Evolutionary conservation across 2,329 filamentous ascomycete species (phyloP), one percentile per base, ranked within the genome.

Genomic region (Aspergillus sclerotialis): DNA sequence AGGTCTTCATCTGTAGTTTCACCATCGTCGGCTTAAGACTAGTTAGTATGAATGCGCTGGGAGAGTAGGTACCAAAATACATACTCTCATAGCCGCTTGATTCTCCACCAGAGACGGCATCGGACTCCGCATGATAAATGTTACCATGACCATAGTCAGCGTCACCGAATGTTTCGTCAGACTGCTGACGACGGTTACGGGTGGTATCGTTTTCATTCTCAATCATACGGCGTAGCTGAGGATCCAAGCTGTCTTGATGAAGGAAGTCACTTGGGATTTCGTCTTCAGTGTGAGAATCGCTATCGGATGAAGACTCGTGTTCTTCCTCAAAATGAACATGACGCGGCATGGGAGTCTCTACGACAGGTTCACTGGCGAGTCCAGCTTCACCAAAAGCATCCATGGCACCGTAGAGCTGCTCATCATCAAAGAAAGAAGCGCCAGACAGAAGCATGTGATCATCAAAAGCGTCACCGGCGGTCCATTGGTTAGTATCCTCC

Each of bases 181-280:
- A 59, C 30, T 57, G 54, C 12, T 53, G 55, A 24, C 53, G 56
- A 16, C 51, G 48, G 27, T 39, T 45, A 27, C 44, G 44, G 17
- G 45, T 38, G 5, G 43, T 42, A n/a, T 61, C 53, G 28, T 66
- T 64, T 43, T 85, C 78, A 43, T 75, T 72, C 53, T 88, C 82
- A 44, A 89, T 82, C 62, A 85, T 79, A 27, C 76, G 75, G 43
- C 82, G 81, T 51, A 90, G 78, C 33, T 73, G 72, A 5, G 82
- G 80, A 48, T 87, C 83, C 4, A 90, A 69, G 11, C 76, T 72
- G 52, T 78, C 82, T 59, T 88, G 82, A 32, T 83, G 78, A 37
- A 89, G 70, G 57, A 90, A 90, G 39, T 90, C 79, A 53, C 88
- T 79, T 1, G 84, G 82, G 42, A 86, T 86, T 43, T 87, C 75